Conservation (phyloP, 306 rosid species). For the Citrullus colocynthis region DNA sequence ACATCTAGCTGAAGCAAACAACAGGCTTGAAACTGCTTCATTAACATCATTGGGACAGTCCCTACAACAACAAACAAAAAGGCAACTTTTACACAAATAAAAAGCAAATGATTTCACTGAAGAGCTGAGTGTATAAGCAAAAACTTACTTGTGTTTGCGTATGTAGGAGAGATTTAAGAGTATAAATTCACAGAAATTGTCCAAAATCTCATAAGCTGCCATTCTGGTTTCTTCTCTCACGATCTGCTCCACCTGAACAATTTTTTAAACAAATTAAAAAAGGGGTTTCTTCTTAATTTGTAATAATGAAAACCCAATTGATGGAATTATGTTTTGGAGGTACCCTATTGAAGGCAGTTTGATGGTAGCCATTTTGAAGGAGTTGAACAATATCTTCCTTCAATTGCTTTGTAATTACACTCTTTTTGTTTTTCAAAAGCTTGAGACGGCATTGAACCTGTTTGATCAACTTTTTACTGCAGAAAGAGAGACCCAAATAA, state of each 20-base stretch:
- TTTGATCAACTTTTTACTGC: slow-evolving; percentile 51
- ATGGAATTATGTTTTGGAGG: too few species aligned
- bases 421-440: slow-evolving; percentile 51
- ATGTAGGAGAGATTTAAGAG: slow-evolving; percentile 42
- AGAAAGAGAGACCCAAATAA: not conserved
- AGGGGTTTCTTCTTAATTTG: too few species aligned
- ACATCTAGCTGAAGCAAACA: slow-evolving; percentile 80
- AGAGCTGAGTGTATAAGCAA: not conserved
- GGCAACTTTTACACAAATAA: too few species aligned
- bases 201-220: slow-evolving; percentile 46
- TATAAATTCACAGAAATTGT: slow-evolving; percentile 47
- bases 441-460: slow-evolving; percentile 37
- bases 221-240: slow-evolving; percentile 39
- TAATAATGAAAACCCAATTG: too few species aligned
- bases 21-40: slow-evolving; percentile 76
- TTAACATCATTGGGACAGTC: slow-evolving; percentile 65
- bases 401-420: slow-evolving; percentile 32
- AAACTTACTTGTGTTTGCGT: slow-evolving; percentile 45
- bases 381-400: slow-evolving; percentile 45
- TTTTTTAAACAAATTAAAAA: not conserved
- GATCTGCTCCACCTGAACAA: slow-evolving; percentile 55
- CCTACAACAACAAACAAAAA: slow-evolving; percentile 9
- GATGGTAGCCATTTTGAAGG: slow-evolving; percentile 33
- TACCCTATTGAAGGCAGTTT: slow-evolving; percentile 49
- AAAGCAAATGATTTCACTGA: not conserved